Evolutionary conservation across 257 asterid species (phyloP).

Genomic region (Nicotiana paniculata): DNA sequence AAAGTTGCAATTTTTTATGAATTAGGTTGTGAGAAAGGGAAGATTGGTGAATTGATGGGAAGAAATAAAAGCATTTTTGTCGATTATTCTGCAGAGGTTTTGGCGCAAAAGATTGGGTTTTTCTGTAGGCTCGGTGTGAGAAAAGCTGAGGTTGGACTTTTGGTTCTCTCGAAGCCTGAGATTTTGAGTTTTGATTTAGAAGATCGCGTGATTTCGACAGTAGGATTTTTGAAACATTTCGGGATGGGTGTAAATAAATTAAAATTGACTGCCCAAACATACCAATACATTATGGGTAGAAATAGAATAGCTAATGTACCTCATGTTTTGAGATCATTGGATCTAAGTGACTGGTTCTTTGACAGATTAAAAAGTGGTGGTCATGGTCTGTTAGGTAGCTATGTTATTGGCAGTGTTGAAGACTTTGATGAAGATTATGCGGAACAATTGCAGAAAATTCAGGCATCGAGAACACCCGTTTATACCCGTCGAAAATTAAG

Average conservation of each 20-base stretch:
- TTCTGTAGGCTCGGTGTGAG: conserved; percentile 35
- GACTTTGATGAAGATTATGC: conserved; percentile 32
- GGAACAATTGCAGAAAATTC: conserved; percentile 24
- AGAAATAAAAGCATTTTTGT: conserved; percentile 32
- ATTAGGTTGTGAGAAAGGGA: conserved; percentile 51
- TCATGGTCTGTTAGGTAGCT: conserved; percentile 31
- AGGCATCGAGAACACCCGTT: conserved; percentile 24
- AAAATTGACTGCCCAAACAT: conserved; percentile 30
- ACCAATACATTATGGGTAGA: conserved; percentile 62
- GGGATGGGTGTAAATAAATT: conserved; percentile 30
- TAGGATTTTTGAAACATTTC: conserved; percentile 40
- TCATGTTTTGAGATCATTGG: conserved; percentile 42
- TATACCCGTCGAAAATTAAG: conserved; percentile 29
- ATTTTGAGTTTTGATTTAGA: conserved; percentile 34
- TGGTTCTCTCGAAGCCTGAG: conserved; percentile 51
- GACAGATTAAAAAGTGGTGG: conserved; percentile 37
- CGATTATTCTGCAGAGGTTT: conserved; percentile 39
- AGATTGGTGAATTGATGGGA: conserved; percentile 49
- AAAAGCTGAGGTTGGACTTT: conserved; percentile 38
- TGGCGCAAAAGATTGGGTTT: conserved; percentile 40
- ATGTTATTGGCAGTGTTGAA: conserved; percentile 23
- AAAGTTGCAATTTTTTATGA: conserved; percentile 45
- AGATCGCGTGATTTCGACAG: conserved; percentile 34
- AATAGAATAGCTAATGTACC: conserved; percentile 51
- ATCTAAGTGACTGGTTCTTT: conserved; percentile 64